Conservation (phyloP, 257 asterid genomes). For the Apocynum venetum region DNA sequence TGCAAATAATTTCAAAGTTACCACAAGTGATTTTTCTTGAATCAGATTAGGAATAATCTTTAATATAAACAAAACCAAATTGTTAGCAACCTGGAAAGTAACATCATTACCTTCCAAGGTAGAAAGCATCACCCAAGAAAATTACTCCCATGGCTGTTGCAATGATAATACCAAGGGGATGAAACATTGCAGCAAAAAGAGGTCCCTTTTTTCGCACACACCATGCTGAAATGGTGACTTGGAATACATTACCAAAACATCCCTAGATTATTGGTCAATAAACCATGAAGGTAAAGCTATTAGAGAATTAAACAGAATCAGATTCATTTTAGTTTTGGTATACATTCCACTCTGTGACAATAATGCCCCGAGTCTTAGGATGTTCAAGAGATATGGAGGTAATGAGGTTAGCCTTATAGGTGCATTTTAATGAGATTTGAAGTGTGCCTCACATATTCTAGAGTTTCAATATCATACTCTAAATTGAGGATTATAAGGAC, state of each 20-base stretch:
- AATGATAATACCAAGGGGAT: slow-evolving; percentile 55
- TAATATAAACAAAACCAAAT: background rate
- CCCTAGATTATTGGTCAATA: slow-evolving; percentile 30
- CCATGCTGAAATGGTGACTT: slow-evolving; percentile 52
- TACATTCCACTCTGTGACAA: no score
- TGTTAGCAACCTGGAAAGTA: background rate
- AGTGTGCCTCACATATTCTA: no score
- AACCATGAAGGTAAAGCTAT: background rate
- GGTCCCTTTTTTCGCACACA: slow-evolving; percentile 63
- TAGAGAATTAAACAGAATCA: background rate
- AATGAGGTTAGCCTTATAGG: no score
- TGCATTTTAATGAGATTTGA: no score
- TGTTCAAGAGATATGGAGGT: background rate
- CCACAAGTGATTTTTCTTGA: background rate
- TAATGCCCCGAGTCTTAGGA: background rate
- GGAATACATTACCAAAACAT: slow-evolving; percentile 57
- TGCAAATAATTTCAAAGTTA: slow-evolving; percentile 16
- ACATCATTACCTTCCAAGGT: slow-evolving; percentile 56
- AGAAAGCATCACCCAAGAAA: slow-evolving; percentile 49
- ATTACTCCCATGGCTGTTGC: slow-evolving; percentile 39
- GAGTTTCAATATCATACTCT: no score
- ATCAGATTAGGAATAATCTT: background rate
- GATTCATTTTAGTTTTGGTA: background rate
- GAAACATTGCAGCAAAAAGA: slow-evolving; percentile 57
- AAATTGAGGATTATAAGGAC: no score